phyloP scores from a whole-genome alignment of 495 filamentous ascomycete genomes.

The Podospora didyma region DNA sequence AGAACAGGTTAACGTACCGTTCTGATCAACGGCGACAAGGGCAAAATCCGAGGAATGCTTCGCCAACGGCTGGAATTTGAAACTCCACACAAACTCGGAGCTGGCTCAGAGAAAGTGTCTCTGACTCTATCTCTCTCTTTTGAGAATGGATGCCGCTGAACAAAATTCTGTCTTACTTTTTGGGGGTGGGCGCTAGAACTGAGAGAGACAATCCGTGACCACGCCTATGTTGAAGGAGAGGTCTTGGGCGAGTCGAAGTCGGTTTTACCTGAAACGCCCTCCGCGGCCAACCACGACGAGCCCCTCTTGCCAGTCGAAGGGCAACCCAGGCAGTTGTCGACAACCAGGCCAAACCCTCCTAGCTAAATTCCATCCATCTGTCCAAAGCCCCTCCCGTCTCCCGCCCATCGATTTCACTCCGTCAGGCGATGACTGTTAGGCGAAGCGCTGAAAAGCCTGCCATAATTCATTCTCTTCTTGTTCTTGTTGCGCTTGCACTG shows the following conservation, averaged over 20 bases:
- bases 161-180: background rate
- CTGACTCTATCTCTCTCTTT: too few species aligned
- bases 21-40: background rate
- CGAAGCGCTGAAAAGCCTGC: background rate
- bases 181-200: background rate
- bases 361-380: background rate
- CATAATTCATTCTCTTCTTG: background rate
- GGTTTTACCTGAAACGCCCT: constrained; percentile 27
- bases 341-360: background rate
- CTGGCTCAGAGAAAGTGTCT: too few species aligned
- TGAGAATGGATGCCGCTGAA: too few species aligned
- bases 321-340: constrained; percentile 14
- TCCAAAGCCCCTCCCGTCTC: background rate
- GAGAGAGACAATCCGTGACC: background rate
- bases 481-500: background rate
- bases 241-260: constrained; percentile 5
- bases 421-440: background rate
- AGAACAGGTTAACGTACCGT: background rate
- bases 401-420: background rate
- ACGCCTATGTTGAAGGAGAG: background rate
- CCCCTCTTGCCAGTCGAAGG: constrained; percentile 8
- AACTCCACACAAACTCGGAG: background rate
- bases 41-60: background rate
- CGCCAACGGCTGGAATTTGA: background rate
- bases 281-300: constrained; percentile 21